Base-by-base conservation (phyloP, 495 filamentous ascomycete species). In the Cetradonia linearis region DNA sequence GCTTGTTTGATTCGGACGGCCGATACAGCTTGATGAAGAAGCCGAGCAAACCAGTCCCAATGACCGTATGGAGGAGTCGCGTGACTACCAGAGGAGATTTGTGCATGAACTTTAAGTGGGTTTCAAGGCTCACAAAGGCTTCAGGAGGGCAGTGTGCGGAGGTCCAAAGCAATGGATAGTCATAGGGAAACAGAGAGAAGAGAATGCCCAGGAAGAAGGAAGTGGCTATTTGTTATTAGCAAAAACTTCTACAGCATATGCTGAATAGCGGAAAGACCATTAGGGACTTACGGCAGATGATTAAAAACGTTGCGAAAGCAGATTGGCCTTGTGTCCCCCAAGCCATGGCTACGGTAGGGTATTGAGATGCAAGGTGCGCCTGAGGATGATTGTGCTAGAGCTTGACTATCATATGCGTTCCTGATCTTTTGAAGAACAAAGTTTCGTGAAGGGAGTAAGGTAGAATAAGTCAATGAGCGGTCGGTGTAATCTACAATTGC, bases 171-270 rank as follows among this genome's bases (percentile, higher is more conserved):
- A 96, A 86, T 54, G 91, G 89, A 78, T 91, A 96, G 82, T 98
- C 93, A 79, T 96, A 97, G 61, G 94, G 89, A 76, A 96, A 94
- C 66, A 85, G 81, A 70, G 90, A 89, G 85, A 97, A 98, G 74
- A 98, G 86, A 70, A 97, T 93, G 66, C 93, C 93, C 60, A 98
- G 86, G 83, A 95, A 93, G 83, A 98, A 98, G 70, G 85, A 91
- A 34, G 86, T 89, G 62, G 91, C 88, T 93, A 25, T 70, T 60
- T 23, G 5, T 2, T 1, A 34, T 54, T 25, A 54, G 31, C 20
- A 57, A 11, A 16, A 5, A 23, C 10, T 11, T 36, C n/a, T 53
- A 31, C 31, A 34, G 18, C 54, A 8, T 27, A 28, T 18, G 46
- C 11, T 3, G 36, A n/a, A 66, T 14, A 30, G 37, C 11, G 57